phyloP scores from a whole-genome alignment of 768 basidiomycete species.

The Epithele typhae region DNA sequence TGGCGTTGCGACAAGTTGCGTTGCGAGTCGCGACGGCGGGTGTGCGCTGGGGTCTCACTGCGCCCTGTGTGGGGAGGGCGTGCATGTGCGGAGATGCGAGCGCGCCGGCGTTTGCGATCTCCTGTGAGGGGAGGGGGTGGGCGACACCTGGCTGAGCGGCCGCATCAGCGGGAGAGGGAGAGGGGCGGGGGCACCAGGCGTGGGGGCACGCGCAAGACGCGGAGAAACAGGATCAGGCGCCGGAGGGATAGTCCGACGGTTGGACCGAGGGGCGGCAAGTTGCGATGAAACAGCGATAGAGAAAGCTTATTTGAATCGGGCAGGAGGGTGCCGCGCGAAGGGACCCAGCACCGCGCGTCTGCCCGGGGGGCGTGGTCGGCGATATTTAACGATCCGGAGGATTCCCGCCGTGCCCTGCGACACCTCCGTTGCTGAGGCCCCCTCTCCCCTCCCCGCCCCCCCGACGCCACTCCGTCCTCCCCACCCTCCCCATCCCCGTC shows the following conservation, averaged over 20 bases:
- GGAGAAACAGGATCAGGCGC: conserved; percentile 6
- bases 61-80: too few species aligned
- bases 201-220: neutral
- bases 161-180: too few species aligned
- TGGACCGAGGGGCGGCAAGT: conserved; percentile 13
- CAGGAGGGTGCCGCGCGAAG: neutral
- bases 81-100: too few species aligned
- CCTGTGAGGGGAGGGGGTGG: too few species aligned
- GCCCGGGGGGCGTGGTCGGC: conserved; percentile 4
- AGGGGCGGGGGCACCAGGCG: too few species aligned
- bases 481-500: neutral
- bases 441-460: conserved; percentile 1
- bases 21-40: too few species aligned
- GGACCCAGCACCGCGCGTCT: conserved; percentile 8
- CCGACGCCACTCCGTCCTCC: neutral
- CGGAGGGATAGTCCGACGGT: conserved; percentile 9
- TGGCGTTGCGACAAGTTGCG: too few species aligned
- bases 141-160: too few species aligned
- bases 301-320: conserved; percentile 17
- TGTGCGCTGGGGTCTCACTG: too few species aligned
- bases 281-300: conserved; percentile 16
- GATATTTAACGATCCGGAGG: conserved; percentile 14
- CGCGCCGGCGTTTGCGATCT: too few species aligned
- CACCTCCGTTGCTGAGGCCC: conserved; percentile 15
- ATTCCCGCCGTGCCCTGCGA: conserved; percentile 13